Conservation (phyloP, 352 stramenopile genomes). For the Globisporangium camurandrum region DNA sequence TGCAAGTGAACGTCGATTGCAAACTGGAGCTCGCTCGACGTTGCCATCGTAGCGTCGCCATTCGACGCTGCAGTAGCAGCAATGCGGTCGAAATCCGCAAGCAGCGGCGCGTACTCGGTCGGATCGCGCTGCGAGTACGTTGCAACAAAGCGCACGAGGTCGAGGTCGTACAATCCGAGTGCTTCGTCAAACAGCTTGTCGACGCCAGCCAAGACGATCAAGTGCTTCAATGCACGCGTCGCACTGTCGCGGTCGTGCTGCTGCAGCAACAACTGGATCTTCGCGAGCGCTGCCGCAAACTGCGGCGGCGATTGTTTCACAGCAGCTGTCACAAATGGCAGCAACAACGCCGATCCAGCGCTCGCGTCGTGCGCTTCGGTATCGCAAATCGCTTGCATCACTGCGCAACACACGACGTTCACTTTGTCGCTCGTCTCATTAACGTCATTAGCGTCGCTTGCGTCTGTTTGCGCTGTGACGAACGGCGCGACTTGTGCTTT, state of each 20-base stretch:
- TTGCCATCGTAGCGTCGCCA: slow-evolving; percentile 9
- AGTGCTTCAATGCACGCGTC: slow-evolving; percentile 58
- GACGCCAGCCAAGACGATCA: slow-evolving; percentile 67
- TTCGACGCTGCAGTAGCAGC: slow-evolving; percentile 15
- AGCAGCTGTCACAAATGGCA: slow-evolving; percentile 54
- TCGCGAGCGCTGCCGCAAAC: slow-evolving; percentile 30
- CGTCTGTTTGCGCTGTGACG: background rate
- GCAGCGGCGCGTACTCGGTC: slow-evolving; percentile 58
- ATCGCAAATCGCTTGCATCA: slow-evolving; percentile 29
- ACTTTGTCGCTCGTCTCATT: slow-evolving; percentile 26
- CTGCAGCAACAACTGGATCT: slow-evolving; percentile 28
- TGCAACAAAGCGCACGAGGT: slow-evolving; percentile 50
- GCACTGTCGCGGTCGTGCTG: slow-evolving; percentile 11
- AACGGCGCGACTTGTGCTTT: slow-evolving; percentile 27
- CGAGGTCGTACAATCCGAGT: slow-evolving; percentile 58
- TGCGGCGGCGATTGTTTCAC: slow-evolving; percentile 60
- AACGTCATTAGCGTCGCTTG: background rate
- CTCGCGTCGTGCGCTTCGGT: slow-evolving; percentile 17
- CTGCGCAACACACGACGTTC: slow-evolving; percentile 44
- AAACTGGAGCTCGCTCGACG: no score
- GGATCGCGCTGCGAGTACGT: slow-evolving; percentile 61
- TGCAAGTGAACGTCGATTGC: slow-evolving; percentile 48
- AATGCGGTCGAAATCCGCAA: slow-evolving; percentile 40
- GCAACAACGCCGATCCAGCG: slow-evolving; percentile 25
- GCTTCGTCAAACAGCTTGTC: slow-evolving; percentile 58